These are phyloP conservation scores for Carex arenaria DNA, from an alignment of 202 grass and related monocot genomes.

Conservation along the genomic window DNA sequence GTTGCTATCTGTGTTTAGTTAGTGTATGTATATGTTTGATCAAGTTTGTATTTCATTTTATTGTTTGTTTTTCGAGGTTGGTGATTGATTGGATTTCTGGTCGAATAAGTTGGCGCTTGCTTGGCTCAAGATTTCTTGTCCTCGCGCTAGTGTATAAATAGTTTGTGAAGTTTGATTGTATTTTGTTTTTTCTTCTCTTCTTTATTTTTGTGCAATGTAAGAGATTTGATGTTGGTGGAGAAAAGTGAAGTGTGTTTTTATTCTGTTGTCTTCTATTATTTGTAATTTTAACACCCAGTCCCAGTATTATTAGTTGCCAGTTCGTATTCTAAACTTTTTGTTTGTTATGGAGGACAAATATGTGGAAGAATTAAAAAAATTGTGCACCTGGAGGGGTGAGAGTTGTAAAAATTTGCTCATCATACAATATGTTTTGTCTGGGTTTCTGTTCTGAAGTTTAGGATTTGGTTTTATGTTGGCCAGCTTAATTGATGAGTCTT, in stretches of 20 bases:
- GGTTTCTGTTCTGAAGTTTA: neutral
- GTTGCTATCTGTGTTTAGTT: neutral
- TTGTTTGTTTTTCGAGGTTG: neutral
- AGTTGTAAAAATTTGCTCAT: neutral
- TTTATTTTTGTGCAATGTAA: neutral
- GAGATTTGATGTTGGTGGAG: neutral
- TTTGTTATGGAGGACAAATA: neutral
- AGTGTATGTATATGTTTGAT: conserved; percentile 2
- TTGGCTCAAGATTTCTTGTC: neutral
- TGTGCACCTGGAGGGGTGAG: neutral
- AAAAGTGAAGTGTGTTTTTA: neutral
- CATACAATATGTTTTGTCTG: neutral
- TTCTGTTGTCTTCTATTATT: neutral
- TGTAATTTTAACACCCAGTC: neutral
- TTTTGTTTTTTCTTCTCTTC: neutral
- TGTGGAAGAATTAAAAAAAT: neutral
- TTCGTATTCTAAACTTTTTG: neutral
- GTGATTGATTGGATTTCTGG: conserved; percentile 3
- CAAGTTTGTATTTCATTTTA: neutral
- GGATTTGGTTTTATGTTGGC: neutral
- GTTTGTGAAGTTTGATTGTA: neutral
- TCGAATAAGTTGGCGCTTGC: conserved; percentile 35
- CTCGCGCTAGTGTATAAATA: neutral
- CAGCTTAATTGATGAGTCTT: neutral
- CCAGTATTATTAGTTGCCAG: neutral